Base-by-base conservation (phyloP, 257 asterid genomes). In the Anisodus tanguticus region DNA sequence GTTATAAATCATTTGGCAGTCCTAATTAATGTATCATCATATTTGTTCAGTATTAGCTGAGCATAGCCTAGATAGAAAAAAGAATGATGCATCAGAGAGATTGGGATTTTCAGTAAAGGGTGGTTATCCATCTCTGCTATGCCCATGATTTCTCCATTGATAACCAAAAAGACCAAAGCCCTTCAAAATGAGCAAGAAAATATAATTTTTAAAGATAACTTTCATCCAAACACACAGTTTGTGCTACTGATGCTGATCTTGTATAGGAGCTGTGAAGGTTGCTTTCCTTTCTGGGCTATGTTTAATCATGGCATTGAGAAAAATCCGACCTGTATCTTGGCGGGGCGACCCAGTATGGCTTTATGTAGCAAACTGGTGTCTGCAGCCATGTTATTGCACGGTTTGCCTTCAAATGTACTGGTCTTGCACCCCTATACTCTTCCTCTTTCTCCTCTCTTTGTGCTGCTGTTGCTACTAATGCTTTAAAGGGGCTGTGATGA, bases 341-440 rank as follows among this genome's bases (percentile, higher is more conserved):
- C 17, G 5, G 15, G n/a, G n/a, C 17, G 6, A 55, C 60, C 60
- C 17, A 6, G n/a, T 55, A n/a, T 2, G 55, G 11, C 7, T 37
- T 16, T 58, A 55, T 43, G 47, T 2, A 7, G 82, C 86, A 51
- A 41, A 82, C 74, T 60, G 86, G 51, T 13, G n/a, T 45, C 39
- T 53, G 74, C 9, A 31, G 51, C 51, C 57, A 82, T 80, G 80
- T 31, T 31, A 31, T 31, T 31, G 35, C 35, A 31, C 2, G 35
- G 35, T 31, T 31, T 31, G 1, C 2, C 35, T 31, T 31, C 35
- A 31, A 31, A 31, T 31, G 35, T 31, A 31, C 35, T 31, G 35
- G 35, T 31, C 35, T 31, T 31, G 1, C 35, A 31, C 35, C 35
- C 35, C 35, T 1, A 31, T 31, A 31, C 35, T 31, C 35, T 31